phyloP scores from a whole-genome alignment of 805 yeast genomes.

The Schizosaccharomyces pombe region DNA sequence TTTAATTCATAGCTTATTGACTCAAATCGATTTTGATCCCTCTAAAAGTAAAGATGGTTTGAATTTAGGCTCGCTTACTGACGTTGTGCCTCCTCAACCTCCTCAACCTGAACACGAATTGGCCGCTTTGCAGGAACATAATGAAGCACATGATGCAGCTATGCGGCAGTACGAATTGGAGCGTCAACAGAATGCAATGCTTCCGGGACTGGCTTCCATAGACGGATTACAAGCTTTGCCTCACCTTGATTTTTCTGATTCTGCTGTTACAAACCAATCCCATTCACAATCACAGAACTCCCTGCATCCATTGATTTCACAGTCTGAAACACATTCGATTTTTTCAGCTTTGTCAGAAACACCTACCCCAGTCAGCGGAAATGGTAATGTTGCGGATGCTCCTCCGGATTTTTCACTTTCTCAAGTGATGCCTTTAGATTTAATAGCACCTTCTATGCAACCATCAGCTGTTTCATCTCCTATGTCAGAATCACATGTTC shows the following conservation, averaged over 20 bases:
- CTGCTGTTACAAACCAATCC: neutral
- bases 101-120: neutral
- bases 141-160: conserved; percentile 1
- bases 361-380: neutral
- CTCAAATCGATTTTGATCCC: conserved; percentile 1
- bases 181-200: neutral
- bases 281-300: neutral
- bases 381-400: neutral
- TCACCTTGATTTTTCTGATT: neutral
- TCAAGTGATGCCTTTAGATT: neutral
- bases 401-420: neutral
- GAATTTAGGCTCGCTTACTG: neutral
- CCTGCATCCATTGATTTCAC: neutral
- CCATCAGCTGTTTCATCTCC: neutral
- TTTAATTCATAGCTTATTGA: neutral
- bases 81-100: neutral
- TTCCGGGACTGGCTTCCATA: neutral
- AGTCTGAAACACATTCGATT: neutral
- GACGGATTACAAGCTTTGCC: neutral
- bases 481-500: neutral
- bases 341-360: conserved; percentile 1
- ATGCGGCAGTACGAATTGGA: neutral
- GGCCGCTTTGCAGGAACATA: neutral
- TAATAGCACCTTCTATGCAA: neutral
- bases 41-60: neutral